Evolutionary conservation across 805 yeast species (phyloP), one percentile per base, ranked within the genome.

Genomic region (Cyberlindnera sargentensis): DNA sequence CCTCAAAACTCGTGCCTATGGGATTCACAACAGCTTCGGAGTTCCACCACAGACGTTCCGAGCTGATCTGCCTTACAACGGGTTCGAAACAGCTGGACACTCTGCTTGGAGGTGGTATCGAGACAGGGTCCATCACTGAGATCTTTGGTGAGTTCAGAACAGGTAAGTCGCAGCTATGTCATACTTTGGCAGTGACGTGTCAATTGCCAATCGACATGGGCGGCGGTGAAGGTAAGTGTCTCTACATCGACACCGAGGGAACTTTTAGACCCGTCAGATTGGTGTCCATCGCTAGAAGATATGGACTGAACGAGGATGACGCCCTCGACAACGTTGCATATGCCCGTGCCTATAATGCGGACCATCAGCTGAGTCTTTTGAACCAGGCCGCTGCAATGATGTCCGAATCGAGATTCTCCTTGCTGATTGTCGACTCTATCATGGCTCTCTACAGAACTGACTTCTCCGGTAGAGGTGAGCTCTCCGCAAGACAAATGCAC

Each of bases 21-120:
- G 99, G 99, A 0, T 93, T 93, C 68, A 91, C 96, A 24, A 91
- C 98, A 0, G 99, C 98, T 3, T 82, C 95, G 1, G 97, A 89
- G 61, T 88, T 87, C 61, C 96, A 89, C 62, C 78, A 82, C 55
- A 76, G 96, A 56, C 74, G 98, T 55, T 80, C 91, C 5, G 96
- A 89, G 60, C 75, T 93, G 65, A 89, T 93, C 45, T 85, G 96
- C 57, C 70, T 93, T 43, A 90, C 98, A 2, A 91, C 99, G 0
- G 99, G 99, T 1, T 89, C 98, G 3, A 88, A 89, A 59, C 91
- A 88, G 57, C 71, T 93, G 36, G 99, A 93, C 62, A 88, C 96
- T 1, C 69, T 93, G 40, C 70, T 93, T 34, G 97, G 97, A 8
- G 99, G 99, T 42, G 99, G 99, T 35, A 76, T 93, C 41, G 99